phyloP scores from a whole-genome alignment of 2,329 filamentous ascomycete species.

The Monosporascus sp. region DNA sequence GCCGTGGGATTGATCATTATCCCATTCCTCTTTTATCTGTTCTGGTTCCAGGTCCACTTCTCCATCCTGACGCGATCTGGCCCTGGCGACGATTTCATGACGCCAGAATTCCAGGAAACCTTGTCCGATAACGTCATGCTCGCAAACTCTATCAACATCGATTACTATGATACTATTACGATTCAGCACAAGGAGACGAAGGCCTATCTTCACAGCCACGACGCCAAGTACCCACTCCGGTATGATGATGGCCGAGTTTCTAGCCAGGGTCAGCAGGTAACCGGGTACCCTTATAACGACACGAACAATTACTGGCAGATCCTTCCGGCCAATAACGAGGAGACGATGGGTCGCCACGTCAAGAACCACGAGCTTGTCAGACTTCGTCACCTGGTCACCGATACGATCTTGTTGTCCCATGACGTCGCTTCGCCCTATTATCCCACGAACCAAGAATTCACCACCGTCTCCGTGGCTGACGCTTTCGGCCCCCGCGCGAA shows the following conservation, averaged over 20 bases:
- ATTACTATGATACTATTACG: conserved; percentile 85
- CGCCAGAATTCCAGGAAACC: conserved; percentile 95
- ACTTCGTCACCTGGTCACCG: conserved; percentile 79
- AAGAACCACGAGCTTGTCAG: conserved; percentile 82
- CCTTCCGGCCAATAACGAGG: conserved; percentile 60
- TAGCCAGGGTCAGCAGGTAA: conserved; percentile 96
- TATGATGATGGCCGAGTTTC: conserved; percentile 98
- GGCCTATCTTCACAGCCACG: conserved; percentile 90
- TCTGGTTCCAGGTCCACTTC: conserved; percentile 99
- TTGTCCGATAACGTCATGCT: conserved; percentile 92
- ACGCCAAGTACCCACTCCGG: conserved; percentile 81
- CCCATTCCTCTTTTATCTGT: conserved; percentile 95
- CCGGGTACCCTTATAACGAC: conserved; percentile 95
- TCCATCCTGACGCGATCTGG: conserved; percentile 81
- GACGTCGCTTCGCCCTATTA: conserved; percentile 95
- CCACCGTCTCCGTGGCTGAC: conserved; percentile 68
- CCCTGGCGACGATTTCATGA: conserved; percentile 98
- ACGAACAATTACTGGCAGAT: conserved; percentile 99
- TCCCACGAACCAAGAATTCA: conserved; percentile 98
- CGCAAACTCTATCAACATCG: conserved; percentile 75
- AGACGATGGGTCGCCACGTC: conserved; percentile 58
- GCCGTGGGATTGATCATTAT: conserved; percentile 81
- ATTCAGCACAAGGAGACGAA: conserved; percentile 97
- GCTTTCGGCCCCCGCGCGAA: conserved; percentile 71
- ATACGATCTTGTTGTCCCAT: conserved; percentile 83